Evolutionary conservation across 2,329 filamentous ascomycete genomes (phyloP), one percentile per base, ranked within the genome.

Genomic region (Ascochyta pisi): DNA sequence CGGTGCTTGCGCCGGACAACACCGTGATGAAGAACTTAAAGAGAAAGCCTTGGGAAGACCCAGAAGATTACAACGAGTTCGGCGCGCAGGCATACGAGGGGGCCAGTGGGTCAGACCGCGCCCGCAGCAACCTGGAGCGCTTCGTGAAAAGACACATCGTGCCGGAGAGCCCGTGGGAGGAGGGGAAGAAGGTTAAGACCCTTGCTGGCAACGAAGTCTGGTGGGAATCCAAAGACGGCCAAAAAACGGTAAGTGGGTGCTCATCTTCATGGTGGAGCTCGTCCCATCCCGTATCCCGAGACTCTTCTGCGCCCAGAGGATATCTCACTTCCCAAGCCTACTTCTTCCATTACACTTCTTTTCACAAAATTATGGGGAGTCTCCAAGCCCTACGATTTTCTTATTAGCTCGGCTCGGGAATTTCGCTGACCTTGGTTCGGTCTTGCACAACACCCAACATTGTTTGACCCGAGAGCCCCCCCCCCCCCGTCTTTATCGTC

Each of bases 81-180:
- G 92, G 91, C 0, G 81, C 83, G 1, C 77, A 87, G 29, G 91
- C 89, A 1, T 97, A 96, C 70, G 86, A 89, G 42, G 92, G 92
- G 0, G 79, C 82, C 1, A 85, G 86, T 15, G 94, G 92, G 0
- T 84, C 89, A 68, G 87, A 92, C 53, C 83, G 92, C 45, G 94
- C 95, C 7, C 84, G 86, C 59, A 79, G 79, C 63, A 98, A 98
- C 69, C 74, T 98, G 60, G 82, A 83, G 68, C 81, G 84, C 35
- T 98, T 98, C 73, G 91, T 96, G 1, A 89, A 96, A 78, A 89
- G 89, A 41, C 95, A 99, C 77, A 82, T 97, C 49, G 83, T 98
- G 4, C 83, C 86, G 0, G 76, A 77, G 4, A 90, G 86, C 68
- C 92, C 92, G 0, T 98, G 94, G 93, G 76, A 79, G 24, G 86